These are phyloP conservation scores for Fraxinus sp. DNA, from an alignment of 305 asterid genomes.

Conservation along the genomic window DNA sequence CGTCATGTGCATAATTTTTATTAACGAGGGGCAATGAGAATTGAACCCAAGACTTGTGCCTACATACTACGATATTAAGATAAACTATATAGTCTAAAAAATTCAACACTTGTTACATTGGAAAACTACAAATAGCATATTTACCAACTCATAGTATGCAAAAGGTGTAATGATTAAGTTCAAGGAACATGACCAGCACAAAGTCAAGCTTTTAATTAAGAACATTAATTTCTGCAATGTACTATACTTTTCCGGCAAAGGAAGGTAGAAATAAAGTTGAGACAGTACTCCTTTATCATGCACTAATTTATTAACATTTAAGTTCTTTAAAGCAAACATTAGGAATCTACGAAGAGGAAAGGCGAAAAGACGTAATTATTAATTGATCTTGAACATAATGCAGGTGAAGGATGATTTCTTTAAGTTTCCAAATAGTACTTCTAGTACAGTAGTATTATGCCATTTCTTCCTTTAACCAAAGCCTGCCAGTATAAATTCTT, in stretches of 20 bases:
- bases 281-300: conserved; percentile 20
- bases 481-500: conserved; percentile 12
- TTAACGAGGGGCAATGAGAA: background rate
- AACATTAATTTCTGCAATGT: conserved; percentile 18
- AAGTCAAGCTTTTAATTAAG: conserved; percentile 23
- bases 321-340: background rate
- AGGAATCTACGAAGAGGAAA: conserved; percentile 24
- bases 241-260: conserved; percentile 51
- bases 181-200: conserved; percentile 32
- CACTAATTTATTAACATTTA: conserved; percentile 14
- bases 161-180: background rate
- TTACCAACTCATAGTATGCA: background rate
- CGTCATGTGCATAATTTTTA: background rate
- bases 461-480: conserved; percentile 23
- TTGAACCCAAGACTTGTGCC: background rate
- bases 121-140: background rate
- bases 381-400: conserved; percentile 5
- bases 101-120: background rate
- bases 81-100: background rate
- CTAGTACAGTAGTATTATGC: background rate
- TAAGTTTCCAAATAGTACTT: conserved; percentile 17
- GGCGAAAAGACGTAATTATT: conserved; percentile 11
- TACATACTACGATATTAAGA: background rate
- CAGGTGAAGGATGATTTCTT: conserved; percentile 2
- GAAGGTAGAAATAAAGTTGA: conserved; percentile 46